Base-by-base conservation (phyloP, 2,329 filamentous ascomycete species). In the Leptographium procerum region DNA sequence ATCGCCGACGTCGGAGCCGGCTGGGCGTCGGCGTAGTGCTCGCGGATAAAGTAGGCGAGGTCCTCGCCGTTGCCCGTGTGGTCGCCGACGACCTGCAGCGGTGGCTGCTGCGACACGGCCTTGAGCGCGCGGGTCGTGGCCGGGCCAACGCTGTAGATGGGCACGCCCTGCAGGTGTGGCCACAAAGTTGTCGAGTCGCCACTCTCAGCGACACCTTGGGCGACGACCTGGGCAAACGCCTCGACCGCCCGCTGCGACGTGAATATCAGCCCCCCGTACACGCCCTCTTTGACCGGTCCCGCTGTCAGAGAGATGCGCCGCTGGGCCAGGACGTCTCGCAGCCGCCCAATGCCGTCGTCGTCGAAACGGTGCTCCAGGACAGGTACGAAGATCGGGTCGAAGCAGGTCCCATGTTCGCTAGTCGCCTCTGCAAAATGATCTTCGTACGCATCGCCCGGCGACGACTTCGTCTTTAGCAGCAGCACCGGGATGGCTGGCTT, bases 161-260 rank as follows among this genome's bases (percentile, higher is more conserved):
- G 75, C 64, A 88, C 69, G 68, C 81, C 66, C 64, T 80, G 70
- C 61, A 85, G 71, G 66, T 80, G 70, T 45, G 81, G 78, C 80
- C 80, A 83, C 2, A 58, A n/a, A 3, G 19, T 36, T 0, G 52
- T 31, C 3, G 59, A 56, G 16, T 59, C 50, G n/a, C 45, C 34
- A 16, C 16, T 13, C 6, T 34, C 52, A 22, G 47, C 48, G 73
- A 51, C 72, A 28, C 81, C 74, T 34, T 82, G 79, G 16, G 78
- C 72, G 0, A 90, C 77, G 10, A 89, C 72, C 52, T 79, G 74
- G 4, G 81, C 73, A 66, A 94, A 90, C 0, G 86, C 88, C 68
- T 94, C 89, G 2, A 94, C 89, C 1, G 89, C 88, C 54, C 89
- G 80, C 69, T 94, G 89, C 9, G 87, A 91, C 1, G 89, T 94